These are phyloP conservation scores for Hanseniaspora mollemarum DNA, from an alignment of 805 yeast genomes.

Conservation along the genomic window DNA sequence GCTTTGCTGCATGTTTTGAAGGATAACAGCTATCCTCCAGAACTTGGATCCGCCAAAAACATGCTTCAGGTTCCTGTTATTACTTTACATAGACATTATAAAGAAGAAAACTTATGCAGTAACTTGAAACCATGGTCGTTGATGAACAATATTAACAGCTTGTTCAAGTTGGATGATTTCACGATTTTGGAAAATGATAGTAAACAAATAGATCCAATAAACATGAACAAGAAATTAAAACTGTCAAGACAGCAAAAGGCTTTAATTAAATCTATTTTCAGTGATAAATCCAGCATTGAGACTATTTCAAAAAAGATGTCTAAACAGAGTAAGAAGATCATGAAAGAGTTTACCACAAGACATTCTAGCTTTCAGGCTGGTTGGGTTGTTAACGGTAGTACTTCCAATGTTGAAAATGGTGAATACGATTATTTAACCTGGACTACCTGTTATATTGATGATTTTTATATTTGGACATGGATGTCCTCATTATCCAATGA, in stretches of 20 bases:
- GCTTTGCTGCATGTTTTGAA: conserved; percentile 54
- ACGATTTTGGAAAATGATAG: conserved; percentile 15
- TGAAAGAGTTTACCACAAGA: conserved; percentile 33
- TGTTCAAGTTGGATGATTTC: conserved; percentile 35
- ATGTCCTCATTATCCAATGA: conserved; percentile 64
- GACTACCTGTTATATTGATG: conserved; percentile 62
- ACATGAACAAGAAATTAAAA: background rate
- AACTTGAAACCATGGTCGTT: conserved; percentile 42
- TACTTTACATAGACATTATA: conserved; percentile 43
- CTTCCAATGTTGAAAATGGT: conserved; percentile 20
- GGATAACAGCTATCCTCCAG: conserved; percentile 66
- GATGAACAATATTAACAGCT: conserved; percentile 44
- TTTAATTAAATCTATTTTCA: conserved; percentile 56
- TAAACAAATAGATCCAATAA: conserved; percentile 5
- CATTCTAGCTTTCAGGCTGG: conserved; percentile 34
- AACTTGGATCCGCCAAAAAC: conserved; percentile 32
- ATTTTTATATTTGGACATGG: conserved; percentile 90
- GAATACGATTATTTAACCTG: conserved; percentile 30
- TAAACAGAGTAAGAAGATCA: conserved; percentile 54
- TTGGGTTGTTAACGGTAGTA: conserved; percentile 29
- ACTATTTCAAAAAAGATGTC: conserved; percentile 56
- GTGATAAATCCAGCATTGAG: conserved; percentile 35
- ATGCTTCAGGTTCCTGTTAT: conserved; percentile 50
- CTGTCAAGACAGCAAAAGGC: conserved; percentile 15
- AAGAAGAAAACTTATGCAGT: conserved; percentile 35